phyloP scores from a whole-genome alignment of 2,329 filamentous ascomycete genomes.

The Penicillium sp. region DNA sequence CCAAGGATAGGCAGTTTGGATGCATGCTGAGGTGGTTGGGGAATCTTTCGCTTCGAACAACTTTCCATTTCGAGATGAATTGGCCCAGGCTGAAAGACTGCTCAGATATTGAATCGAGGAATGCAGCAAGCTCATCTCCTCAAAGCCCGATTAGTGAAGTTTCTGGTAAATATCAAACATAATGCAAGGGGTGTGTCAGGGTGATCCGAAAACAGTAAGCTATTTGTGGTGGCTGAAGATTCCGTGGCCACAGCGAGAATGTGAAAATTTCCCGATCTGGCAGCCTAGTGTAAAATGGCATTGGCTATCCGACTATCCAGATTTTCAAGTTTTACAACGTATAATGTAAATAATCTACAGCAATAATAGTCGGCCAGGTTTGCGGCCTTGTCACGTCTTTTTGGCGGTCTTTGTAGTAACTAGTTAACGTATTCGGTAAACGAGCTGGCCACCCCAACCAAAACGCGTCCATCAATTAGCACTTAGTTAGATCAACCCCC shows the following conservation, averaged over 20 bases:
- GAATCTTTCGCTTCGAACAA: background rate
- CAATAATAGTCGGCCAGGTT: no score
- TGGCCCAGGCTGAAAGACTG: background rate
- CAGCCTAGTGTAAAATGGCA: background rate
- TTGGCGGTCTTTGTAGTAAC: no score
- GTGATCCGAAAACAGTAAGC: background rate
- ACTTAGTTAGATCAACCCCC: no score
- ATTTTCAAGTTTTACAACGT: background rate
- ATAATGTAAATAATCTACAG: background rate
- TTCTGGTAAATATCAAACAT: background rate
- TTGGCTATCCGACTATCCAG: background rate
- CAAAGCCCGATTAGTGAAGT: background rate
- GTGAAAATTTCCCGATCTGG: slow-evolving; percentile 4
- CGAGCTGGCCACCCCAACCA: no score
- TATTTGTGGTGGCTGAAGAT: slow-evolving; percentile 15
- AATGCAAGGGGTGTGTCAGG: slow-evolving; percentile 4
- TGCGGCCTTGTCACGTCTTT: no score
- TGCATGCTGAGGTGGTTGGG: slow-evolving; percentile 7
- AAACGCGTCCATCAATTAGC: no score
- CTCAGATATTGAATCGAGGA: background rate
- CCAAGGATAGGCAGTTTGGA: background rate
- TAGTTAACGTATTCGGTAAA: no score
- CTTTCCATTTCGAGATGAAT: slow-evolving; percentile 2
- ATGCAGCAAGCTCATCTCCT: background rate
- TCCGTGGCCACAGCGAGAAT: slow-evolving; percentile 12